These are phyloP conservation scores for Trichoderma harzianum DNA, from an alignment of 2,329 filamentous ascomycete species.

Conservation along the genomic window DNA sequence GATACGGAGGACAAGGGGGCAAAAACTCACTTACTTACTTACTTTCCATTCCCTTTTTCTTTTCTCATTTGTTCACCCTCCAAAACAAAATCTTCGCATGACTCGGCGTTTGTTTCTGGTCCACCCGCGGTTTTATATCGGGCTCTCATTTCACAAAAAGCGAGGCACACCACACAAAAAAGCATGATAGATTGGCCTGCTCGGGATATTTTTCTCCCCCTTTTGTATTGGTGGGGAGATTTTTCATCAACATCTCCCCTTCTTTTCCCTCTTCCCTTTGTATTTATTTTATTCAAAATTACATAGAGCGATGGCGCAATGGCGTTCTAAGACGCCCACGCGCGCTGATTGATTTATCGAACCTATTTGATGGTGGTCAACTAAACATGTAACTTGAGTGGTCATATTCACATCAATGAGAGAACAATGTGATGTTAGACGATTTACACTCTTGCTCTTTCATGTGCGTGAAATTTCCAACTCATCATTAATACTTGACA, in stretches of 20 bases:
- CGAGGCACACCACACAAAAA: not conserved
- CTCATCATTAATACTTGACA: not conserved
- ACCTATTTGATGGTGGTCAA: not conserved
- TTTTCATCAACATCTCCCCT: not conserved
- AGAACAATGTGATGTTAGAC: not conserved
- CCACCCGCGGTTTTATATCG: not conserved
- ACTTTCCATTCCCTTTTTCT: not conserved
- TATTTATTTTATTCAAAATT: not conserved
- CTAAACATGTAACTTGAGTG: not conserved
- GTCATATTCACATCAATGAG: not conserved
- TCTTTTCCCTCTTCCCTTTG: not conserved
- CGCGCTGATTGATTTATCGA: not conserved
- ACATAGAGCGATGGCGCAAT: conserved; percentile 15
- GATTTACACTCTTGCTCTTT: too few species aligned
- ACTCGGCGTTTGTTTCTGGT: not conserved
- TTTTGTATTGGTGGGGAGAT: not conserved
- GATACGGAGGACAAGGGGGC: not conserved
- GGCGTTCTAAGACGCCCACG: not conserved
- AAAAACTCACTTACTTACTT: not conserved
- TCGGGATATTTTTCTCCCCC: too few species aligned
- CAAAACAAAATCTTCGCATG: not conserved
- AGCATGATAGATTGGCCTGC: not conserved
- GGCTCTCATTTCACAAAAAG: not conserved
- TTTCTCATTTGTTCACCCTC: not conserved
- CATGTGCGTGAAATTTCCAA: not conserved